Base-by-base conservation (phyloP, 106 monocot genomes). In the Dactylorhiza incarnata region DNA sequence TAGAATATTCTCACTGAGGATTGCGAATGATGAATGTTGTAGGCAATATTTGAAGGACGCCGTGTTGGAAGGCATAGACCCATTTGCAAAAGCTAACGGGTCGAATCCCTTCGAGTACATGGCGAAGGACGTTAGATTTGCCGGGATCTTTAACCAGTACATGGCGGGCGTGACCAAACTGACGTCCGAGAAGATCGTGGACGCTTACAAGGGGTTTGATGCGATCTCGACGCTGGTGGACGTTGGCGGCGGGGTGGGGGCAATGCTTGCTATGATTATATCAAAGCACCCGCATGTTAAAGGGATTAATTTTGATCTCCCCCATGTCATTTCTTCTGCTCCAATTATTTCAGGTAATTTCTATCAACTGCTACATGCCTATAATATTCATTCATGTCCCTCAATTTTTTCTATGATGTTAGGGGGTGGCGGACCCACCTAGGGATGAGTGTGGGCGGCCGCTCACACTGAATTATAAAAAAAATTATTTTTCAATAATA, bases 41-140 rank as follows among this genome's bases (percentile, higher is more conserved):
- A 75, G 75, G 75, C 75, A 75, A 19, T 44, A 75, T 19, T 45
- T 76, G 22, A 63, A 76, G 26, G 58, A 65, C 5, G 76, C 62
- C 3, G 66, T 76, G 12, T 10, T 66, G 20, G 76, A 76, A 10
- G 76, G 44, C 5, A 61, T 48, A 43, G 25, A 44, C 49, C 76
- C 76, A 5, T 76, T 76, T 22, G 7, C 4, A 9, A 48, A 66
- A 8, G 62, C 47, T 0, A 25, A 86, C 44, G 89, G 89, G 11
- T 75, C 67, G 84, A 65, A 69, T 7, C 14, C 47, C 9, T 86
- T 84, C 22, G 83, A 89, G 52, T 86, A 84, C 77, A 55, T 48
- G 1, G 79, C 44, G 15, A 17, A 61, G 50, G 78, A 83, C 63
- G 72, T 26, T 5, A 63, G 49, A 12, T 61, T 77, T 20, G 77